Evolutionary conservation across 2,329 filamentous ascomycete species (phyloP), one percentile per base, ranked within the genome.

Genomic region (Pestalotiopsis sp.): DNA sequence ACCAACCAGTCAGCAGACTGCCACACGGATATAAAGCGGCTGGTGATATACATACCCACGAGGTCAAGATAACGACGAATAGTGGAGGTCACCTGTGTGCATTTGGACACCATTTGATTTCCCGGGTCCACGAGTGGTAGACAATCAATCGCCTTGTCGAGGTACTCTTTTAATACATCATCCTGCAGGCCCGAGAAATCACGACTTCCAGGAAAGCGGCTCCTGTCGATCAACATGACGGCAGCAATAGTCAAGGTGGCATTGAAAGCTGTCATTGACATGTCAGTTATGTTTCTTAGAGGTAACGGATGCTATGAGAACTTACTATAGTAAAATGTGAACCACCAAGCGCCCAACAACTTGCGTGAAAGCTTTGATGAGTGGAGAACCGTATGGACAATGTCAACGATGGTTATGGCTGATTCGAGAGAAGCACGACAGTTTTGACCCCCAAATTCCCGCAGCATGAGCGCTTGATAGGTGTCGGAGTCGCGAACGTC

Each of bases 271-370:
- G 39, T 36, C 31, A 36, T 36, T 2, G 6, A n/a, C 23, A 52
- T 6, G 20, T 52, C 7, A 11, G 3, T 12, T 31, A 23, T 52
- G 14, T 23, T 66, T 38, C 59, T 41, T 14, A 23, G n/a, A 23
- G 25, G 2, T 4, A 23, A 20, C 0, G 45, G 4, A 5, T 36
- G 38, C 17, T 13, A 25, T 11, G 17, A 14, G n/a, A 20, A 71
- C 76, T 67, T 23, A 78, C 76, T 76, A 38, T 77, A 78, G 36
- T 78, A 78, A 3, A 78, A 69, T 0, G 75, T 76, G 20, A 78
- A 79, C 73, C 76, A 78, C 77, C 77, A 78, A 0, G 76, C 77
- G 1, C 77, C 77, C 2, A 78, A 69, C 25, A 77, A 69, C 7
- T 67, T 69, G 7, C 71, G 65, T 3, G 63, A 65, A 11, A 70